phyloP scores from a whole-genome alignment of 805 yeast genomes.

The Wickerhamomyces rabaulensis region DNA sequence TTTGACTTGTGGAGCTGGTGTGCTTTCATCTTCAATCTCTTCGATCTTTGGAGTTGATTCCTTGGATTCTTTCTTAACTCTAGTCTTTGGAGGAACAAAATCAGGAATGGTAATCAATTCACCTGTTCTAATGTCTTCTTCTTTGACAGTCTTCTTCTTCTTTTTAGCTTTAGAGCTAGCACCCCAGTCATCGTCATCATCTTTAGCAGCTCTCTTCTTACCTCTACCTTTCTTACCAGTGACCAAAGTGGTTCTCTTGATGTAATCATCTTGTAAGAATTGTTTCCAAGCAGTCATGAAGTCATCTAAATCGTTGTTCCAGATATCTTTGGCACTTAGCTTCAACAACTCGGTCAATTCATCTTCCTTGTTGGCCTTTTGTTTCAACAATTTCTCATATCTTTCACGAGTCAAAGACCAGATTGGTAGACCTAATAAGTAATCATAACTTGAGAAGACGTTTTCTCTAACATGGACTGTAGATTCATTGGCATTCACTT shows the following conservation, averaged over 20 bases:
- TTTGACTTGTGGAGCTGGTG: background rate
- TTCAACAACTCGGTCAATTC: constrained; percentile 64
- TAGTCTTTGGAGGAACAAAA: constrained; percentile 18
- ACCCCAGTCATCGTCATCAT: constrained; percentile 18
- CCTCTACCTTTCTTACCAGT: constrained; percentile 40
- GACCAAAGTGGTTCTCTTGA: constrained; percentile 47
- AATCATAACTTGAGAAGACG: constrained; percentile 68
- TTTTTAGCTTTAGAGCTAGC: constrained; percentile 12
- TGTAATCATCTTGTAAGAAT: constrained; percentile 62
- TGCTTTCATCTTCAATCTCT: constrained; percentile 1
- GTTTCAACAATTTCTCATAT: constrained; percentile 72
- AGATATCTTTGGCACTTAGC: constrained; percentile 77
- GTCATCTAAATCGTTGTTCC: constrained; percentile 78
- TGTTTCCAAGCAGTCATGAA: constrained; percentile 63
- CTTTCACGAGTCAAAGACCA: constrained; percentile 92
- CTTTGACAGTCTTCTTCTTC: constrained; percentile 12
- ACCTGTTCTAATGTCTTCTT: constrained; percentile 18
- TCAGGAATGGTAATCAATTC: constrained; percentile 23
- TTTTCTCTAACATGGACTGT: constrained; percentile 42
- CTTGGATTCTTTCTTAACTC: constrained; percentile 16
- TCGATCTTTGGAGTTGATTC: constrained; percentile 18
- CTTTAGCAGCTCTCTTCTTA: constrained; percentile 26
- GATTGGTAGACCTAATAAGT: constrained; percentile 84
- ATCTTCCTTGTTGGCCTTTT: constrained; percentile 64
- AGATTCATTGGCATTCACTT: constrained; percentile 30